phyloP scores from a whole-genome alignment of 768 basidiomycete genomes.

The Tulasnella sp. region DNA sequence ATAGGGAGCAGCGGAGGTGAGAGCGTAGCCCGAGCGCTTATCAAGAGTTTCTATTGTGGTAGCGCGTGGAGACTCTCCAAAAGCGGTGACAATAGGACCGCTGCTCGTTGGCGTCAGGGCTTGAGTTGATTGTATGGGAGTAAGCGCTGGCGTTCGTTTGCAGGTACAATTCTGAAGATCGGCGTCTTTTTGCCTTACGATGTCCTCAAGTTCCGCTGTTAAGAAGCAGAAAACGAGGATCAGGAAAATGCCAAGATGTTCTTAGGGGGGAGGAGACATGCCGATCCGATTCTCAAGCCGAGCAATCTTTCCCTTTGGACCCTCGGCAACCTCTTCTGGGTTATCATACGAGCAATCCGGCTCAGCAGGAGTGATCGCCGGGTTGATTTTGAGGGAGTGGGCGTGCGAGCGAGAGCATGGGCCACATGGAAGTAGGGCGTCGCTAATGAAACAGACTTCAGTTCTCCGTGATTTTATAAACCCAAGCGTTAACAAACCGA shows the following conservation, averaged over 20 bases:
- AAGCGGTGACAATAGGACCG: neutral
- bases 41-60: neutral
- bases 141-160: neutral
- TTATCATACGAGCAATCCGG: slow-evolving; percentile 17
- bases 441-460: neutral
- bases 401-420: slow-evolving; percentile 16
- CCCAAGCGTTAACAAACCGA: neutral
- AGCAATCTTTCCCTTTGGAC: slow-evolving; percentile 1
- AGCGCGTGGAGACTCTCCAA: neutral
- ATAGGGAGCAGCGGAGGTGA: neutral
- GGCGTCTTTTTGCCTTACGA: slow-evolving; percentile 1
- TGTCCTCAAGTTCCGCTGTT: neutral
- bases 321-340: slow-evolving; percentile 14
- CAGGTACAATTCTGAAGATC: neutral
- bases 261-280: neutral
- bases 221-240: neutral
- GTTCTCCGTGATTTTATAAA: neutral
- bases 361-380: neutral
- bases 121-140: neutral
- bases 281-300: slow-evolving; percentile 6
- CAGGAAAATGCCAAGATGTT: neutral
- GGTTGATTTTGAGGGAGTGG: slow-evolving; percentile 5
- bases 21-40: neutral
- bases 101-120: neutral
- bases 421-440: slow-evolving; percentile 12